Percentiles rank a stretch among this genome's conserved stretches.
Evolutionary conservation across 176 grass and related monocot species (phyloP).

Genomic region (Puccinellia tenuiflora): DNA sequence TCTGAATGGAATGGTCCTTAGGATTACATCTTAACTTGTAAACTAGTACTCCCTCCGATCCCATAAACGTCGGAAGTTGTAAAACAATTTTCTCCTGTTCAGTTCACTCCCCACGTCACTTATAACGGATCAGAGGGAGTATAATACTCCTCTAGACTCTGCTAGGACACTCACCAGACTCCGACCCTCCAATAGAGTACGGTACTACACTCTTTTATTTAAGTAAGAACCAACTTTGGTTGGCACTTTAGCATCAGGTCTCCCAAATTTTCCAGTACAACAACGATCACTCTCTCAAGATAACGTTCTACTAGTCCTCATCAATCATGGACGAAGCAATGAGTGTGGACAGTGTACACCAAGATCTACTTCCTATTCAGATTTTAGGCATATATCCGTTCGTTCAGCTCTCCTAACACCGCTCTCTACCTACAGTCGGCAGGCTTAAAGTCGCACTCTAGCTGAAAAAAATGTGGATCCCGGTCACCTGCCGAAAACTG

Average conservation of each 20-base stretch:
- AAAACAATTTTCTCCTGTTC: too few species aligned
- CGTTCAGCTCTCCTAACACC: background rate
- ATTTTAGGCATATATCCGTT: background rate
- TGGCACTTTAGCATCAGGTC: background rate
- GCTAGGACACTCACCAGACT: too few species aligned
- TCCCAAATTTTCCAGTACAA: background rate
- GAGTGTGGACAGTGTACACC: background rate
- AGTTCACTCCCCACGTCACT: too few species aligned
- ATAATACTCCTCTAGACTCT: too few species aligned
- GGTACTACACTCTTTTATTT: too few species aligned
- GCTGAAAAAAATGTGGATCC: background rate
- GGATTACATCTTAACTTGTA: too few species aligned
- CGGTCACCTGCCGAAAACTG: background rate
- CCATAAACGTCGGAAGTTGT: too few species aligned
- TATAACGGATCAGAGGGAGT: too few species aligned
- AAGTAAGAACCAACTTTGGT: background rate
- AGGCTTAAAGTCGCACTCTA: background rate
- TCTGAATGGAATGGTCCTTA: too few species aligned
- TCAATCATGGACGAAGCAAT: slow-evolving; percentile 3
- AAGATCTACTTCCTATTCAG: background rate
- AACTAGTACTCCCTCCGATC: too few species aligned
- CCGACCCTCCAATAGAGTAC: too few species aligned
- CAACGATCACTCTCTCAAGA: background rate
- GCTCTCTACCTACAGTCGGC: background rate
- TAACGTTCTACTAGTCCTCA: background rate